Evolutionary conservation across 345 rosid species (phyloP).

Genomic region (Populus pruinosa): DNA sequence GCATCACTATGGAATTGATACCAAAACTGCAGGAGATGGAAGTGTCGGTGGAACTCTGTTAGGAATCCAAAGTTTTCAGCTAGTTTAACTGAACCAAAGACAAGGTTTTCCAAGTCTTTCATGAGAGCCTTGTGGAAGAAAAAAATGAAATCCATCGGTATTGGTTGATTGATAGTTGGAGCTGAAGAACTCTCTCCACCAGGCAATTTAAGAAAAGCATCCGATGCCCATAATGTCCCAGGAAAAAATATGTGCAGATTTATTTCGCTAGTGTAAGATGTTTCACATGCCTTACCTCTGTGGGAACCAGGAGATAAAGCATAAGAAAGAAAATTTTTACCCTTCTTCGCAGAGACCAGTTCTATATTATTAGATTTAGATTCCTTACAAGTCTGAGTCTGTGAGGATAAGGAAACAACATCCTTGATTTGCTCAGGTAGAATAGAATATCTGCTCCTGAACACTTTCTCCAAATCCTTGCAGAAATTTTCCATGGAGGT

Average conservation of each 20-base stretch:
- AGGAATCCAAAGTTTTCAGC: slow-evolving; percentile 47
- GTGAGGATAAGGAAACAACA: slow-evolving; percentile 27
- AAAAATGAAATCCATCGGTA: slow-evolving; percentile 68
- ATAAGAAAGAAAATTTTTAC: slow-evolving; percentile 21
- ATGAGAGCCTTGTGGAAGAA: slow-evolving; percentile 81
- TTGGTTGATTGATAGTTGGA: slow-evolving; percentile 31
- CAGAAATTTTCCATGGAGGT: slow-evolving; percentile 46
- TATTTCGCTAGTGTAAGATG: slow-evolving; percentile 46
- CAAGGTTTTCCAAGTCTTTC: slow-evolving; percentile 69
- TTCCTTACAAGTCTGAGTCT: slow-evolving; percentile 21
- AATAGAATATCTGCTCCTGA: slow-evolving; percentile 39
- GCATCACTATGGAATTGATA: slow-evolving; percentile 64
- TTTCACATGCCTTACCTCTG: slow-evolving; percentile 22
- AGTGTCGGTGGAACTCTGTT: slow-evolving; percentile 49
- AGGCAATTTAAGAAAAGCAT: slow-evolving; percentile 26
- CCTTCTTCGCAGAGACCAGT: slow-evolving; percentile 24
- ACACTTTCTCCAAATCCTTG: slow-evolving; percentile 45
- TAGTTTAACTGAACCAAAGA: slow-evolving; percentile 50
- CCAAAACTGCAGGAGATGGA: slow-evolving; percentile 46
- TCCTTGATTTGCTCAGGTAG: slow-evolving; percentile 33
- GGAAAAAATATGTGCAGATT: slow-evolving; percentile 40
- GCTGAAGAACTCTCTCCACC: slow-evolving; percentile 32
- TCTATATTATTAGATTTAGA: slow-evolving; percentile 21
- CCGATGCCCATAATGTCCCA: slow-evolving; percentile 17
- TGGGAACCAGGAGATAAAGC: slow-evolving; percentile 24